Evolutionary conservation across 2,329 filamentous ascomycete species (phyloP), one percentile per base, ranked within the genome.

Genomic region (Grosmannia huntii): DNA sequence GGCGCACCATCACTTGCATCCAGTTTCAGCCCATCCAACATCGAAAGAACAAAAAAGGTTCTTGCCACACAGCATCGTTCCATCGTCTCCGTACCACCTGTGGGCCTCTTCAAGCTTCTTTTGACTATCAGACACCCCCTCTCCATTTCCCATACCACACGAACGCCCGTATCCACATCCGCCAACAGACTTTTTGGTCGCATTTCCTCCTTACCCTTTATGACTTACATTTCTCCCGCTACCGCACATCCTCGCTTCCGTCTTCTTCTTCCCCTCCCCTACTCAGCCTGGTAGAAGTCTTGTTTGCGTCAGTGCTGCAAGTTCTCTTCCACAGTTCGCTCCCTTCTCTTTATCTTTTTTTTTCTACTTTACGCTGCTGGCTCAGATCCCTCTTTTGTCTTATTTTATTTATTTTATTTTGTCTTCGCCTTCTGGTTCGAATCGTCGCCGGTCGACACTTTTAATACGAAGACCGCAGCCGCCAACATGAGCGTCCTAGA

Each of bases 291-390:
- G 72, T 72, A 70, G 72, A 75, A 74, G 70, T 72, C 70, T 71
- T 67, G 69, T 69, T 67, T 64, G 64, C 67, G 63, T 63, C 66
- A 66, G 64, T 65, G 62, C 65, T 63, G 66, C 65, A 68, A 69
- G 67, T 67, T 66, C 4, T 67, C 66, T 69, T 66, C 68, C 66
- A 65, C 64, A 65, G 62, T 69, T 69, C 66, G 66, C 69, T 49
- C 71, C 70, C 67, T 69, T 55, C 46, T 11, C 36, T 56, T 25
- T 36, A 67, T 67, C 65, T 67, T 66, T 66, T 61, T 66, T 61
- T 68, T 69, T 67, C 66, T 68, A 31, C 71, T 69, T 67, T 70
- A 52, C 64, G 70, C 80, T 82, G 80, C 81, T 83, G 79, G 80
- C 73, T 82, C 79, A 82, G 79, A 79, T 73, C 72, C 66, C 70